A percentile compares a stretch with the other conserved stretches of the same genome.
Conservation (phyloP, 805 yeast species). For the Alloascoidea africana region DNA sequence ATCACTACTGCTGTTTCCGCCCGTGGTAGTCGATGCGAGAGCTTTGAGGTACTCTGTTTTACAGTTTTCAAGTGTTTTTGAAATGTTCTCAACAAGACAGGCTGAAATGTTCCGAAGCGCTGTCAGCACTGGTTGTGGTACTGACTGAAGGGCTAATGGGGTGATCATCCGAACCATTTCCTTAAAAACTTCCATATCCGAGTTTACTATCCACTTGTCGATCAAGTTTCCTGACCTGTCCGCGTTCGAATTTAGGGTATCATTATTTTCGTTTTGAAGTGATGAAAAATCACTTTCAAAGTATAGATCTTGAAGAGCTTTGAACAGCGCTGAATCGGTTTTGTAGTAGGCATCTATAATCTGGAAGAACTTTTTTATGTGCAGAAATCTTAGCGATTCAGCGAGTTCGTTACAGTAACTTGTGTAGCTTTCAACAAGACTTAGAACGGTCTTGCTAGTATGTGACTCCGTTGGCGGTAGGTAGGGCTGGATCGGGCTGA, state of each 20-base stretch:
- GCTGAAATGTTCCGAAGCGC: slow-evolving; percentile 25
- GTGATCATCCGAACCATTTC: slow-evolving; percentile 42
- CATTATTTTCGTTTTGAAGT: not conserved
- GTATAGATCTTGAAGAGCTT: not conserved
- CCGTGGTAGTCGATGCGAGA: no score
- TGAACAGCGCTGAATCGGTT: slow-evolving; percentile 1
- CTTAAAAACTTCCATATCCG: slow-evolving; percentile 13
- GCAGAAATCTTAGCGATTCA: slow-evolving; percentile 54
- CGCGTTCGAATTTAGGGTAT: no score
- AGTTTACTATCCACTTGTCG: not conserved
- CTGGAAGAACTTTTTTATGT: slow-evolving; percentile 40
- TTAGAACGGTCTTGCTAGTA: slow-evolving; percentile 35
- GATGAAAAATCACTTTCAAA: not conserved
- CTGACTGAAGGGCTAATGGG: slow-evolving; percentile 39
- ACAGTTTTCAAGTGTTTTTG: not conserved
- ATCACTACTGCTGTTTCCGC: no score
- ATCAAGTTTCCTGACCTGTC: no score
- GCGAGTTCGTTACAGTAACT: slow-evolving; percentile 50
- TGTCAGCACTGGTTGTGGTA: slow-evolving; percentile 38
- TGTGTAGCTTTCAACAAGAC: slow-evolving; percentile 45
- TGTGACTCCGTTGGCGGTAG: slow-evolving; percentile 21
- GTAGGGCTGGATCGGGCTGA: slow-evolving; percentile 20
- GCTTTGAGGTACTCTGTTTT: not conserved
- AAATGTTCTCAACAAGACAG: not conserved
- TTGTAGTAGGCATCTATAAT: slow-evolving; percentile 24